These are phyloP conservation scores for Wickerhamiella brachini DNA, from an alignment of 805 yeast genomes.

Conservation along the genomic window DNA sequence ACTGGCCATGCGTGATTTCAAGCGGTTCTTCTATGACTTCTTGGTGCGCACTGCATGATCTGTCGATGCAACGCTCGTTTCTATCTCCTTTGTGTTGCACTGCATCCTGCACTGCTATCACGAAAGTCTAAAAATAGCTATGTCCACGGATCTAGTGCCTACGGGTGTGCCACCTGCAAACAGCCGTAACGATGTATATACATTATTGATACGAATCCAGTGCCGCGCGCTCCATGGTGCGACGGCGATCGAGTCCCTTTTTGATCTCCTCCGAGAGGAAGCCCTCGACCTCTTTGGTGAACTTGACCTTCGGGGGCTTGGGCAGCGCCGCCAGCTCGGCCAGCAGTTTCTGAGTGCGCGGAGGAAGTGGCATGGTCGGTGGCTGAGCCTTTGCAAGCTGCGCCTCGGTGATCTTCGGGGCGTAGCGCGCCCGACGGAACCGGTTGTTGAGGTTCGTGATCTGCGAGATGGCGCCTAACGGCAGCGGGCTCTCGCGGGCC, in stretches of 20 bases:
- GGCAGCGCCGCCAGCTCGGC: slow-evolving; percentile 20
- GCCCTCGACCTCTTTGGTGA: slow-evolving; percentile 42
- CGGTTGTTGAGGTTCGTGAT: slow-evolving; percentile 68
- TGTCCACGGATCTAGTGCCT: too few species aligned
- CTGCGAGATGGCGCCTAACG: slow-evolving; percentile 47
- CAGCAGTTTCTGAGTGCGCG: slow-evolving; percentile 31
- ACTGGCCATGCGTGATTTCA: slow-evolving; percentile 14
- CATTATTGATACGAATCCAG: slow-evolving; percentile 2
- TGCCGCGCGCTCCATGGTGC: slow-evolving; percentile 7
- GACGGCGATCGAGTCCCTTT: slow-evolving; percentile 14
- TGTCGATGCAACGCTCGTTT: too few species aligned
- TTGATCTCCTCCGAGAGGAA: slow-evolving; percentile 32
- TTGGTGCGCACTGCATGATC: slow-evolving; percentile 1
- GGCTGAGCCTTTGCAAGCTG: slow-evolving; percentile 51
- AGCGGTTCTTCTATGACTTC: slow-evolving; percentile 15
- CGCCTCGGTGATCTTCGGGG: slow-evolving; percentile 42
- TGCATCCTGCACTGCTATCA: too few species aligned
- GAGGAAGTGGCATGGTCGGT: slow-evolving; percentile 67
- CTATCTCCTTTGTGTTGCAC: too few species aligned
- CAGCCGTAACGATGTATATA: background rate
- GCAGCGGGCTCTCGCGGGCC: slow-evolving; percentile 53
- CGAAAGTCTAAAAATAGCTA: too few species aligned
- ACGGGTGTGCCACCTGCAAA: too few species aligned
- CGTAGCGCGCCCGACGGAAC: slow-evolving; percentile 35
- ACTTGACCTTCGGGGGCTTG: slow-evolving; percentile 23